These are phyloP conservation scores for Paracoccidioides lutzii DNA, from an alignment of 2,329 filamentous ascomycete species.

Conservation along the genomic window DNA sequence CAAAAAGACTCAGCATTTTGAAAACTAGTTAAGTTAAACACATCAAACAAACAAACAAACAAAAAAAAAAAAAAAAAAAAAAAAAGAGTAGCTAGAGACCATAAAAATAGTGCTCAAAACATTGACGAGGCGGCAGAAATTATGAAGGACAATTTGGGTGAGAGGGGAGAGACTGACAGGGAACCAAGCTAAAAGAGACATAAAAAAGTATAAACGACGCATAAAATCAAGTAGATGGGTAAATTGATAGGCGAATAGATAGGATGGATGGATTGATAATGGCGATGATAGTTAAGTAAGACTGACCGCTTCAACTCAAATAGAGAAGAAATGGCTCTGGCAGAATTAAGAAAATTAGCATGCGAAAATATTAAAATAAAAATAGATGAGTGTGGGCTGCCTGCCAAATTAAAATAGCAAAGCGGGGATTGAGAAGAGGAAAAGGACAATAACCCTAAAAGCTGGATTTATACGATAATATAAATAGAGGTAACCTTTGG, in stretches of 20 bases:
- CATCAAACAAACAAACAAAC: conserved; percentile 7
- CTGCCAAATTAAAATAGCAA: not conserved
- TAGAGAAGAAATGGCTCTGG: not conserved
- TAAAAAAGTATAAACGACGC: not conserved
- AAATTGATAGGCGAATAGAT: not conserved
- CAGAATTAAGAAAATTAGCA: not conserved
- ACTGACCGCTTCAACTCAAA: conserved; percentile 1
- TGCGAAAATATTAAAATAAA: not conserved
- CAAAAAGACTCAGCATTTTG: too few relatives aligned
- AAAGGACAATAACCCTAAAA: not conserved
- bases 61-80: not conserved
- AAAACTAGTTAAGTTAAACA: conserved; percentile 1
- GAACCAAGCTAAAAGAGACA: not conserved
- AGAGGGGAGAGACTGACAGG: not conserved
- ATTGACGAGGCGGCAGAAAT: not conserved
- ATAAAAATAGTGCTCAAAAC: not conserved
- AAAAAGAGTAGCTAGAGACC: not conserved
- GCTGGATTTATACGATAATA: too few relatives aligned
- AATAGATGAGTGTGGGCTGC: not conserved
- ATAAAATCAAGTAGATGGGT: not conserved
- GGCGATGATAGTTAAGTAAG: not conserved
- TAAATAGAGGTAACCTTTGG: not conserved
- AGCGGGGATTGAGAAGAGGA: not conserved
- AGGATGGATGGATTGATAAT: conserved; percentile 3
- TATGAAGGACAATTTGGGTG: not conserved